These are phyloP conservation scores for Neurospora sp. DNA, from an alignment of 495 filamentous ascomycete species.

Conservation along the genomic window DNA sequence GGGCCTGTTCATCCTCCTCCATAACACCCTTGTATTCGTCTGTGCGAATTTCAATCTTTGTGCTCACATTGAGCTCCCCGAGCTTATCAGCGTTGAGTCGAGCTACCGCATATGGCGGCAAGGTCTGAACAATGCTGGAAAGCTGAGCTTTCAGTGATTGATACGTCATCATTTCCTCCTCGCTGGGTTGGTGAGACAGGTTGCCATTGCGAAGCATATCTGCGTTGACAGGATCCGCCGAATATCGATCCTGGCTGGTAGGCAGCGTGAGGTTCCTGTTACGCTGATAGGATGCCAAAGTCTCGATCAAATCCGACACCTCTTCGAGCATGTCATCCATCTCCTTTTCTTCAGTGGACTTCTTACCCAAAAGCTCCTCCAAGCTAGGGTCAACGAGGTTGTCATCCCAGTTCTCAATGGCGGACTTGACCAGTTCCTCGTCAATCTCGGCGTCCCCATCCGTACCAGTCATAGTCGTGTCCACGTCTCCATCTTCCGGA, in stretches of 20 bases:
- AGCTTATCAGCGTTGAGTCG: constrained; percentile 79
- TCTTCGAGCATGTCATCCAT: constrained; percentile 66
- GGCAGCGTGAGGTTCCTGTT: constrained; percentile 60
- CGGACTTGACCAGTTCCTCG: constrained; percentile 35
- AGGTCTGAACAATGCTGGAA: constrained; percentile 54
- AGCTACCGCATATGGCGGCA: constrained; percentile 80
- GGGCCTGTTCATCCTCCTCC: constrained; percentile 67
- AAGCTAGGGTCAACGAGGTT: constrained; percentile 37
- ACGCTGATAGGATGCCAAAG: constrained; percentile 75
- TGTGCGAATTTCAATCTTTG: constrained; percentile 61
- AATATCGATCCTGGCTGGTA: constrained; percentile 37
- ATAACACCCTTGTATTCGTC: constrained; percentile 69
- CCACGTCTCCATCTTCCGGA: constrained; percentile 27
- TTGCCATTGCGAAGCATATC: constrained; percentile 42
- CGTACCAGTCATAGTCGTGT: constrained; percentile 21
- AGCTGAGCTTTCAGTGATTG: constrained; percentile 66
- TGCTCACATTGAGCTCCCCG: constrained; percentile 70
- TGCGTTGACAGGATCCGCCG: constrained; percentile 37
- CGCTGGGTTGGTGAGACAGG: constrained; percentile 38
- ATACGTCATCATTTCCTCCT: constrained; percentile 64
- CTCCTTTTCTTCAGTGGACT: constrained; percentile 47
- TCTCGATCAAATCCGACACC: constrained; percentile 75
- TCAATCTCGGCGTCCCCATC: constrained; percentile 25
- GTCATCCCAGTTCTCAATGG: constrained; percentile 41
- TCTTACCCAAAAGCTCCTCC: constrained; percentile 40